Conservation (phyloP, 1,139 yeast genomes). For the Candida dubliniensis region DNA sequence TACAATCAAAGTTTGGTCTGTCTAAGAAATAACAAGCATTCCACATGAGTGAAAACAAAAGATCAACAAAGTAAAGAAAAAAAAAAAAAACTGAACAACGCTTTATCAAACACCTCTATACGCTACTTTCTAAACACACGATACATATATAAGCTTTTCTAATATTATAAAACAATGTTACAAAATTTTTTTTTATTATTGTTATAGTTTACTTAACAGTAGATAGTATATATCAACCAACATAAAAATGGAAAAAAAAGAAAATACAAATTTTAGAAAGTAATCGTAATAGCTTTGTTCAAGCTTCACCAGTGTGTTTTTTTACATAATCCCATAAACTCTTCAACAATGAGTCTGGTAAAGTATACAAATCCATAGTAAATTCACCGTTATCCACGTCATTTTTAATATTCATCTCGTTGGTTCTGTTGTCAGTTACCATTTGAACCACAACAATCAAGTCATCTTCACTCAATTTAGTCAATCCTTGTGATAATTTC, state of each 20-base stretch:
- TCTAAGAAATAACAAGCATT: conserved; percentile 9
- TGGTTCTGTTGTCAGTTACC: conserved; percentile 95
- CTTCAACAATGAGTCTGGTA: conserved; percentile 88
- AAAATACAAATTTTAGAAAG: not conserved
- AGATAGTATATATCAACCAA: not conserved
- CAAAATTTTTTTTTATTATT: conserved; percentile 2
- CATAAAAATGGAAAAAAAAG: not conserved
- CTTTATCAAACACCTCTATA: not conserved
- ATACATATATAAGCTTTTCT: too few species aligned
- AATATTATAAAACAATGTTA: not conserved
- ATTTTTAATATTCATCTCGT: conserved; percentile 94
- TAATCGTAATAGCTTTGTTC: conserved; percentile 4
- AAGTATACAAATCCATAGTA: conserved; percentile 90
- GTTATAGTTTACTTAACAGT: not conserved
- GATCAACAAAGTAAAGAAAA: too few species aligned
- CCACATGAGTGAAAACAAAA: too few species aligned
- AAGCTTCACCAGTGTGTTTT: conserved; percentile 54
- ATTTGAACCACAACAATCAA: conserved; percentile 92
- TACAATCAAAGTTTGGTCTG: conserved; percentile 62
- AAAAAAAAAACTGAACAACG: not conserved
- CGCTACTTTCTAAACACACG: too few species aligned
- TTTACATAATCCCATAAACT: conserved; percentile 94
- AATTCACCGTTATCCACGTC: conserved; percentile 97
- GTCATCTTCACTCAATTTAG: conserved; percentile 89
- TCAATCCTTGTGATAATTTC: conserved; percentile 84